phyloP scores from a whole-genome alignment of 2,329 filamentous ascomycete genomes.

The Microsporum audouinii region DNA sequence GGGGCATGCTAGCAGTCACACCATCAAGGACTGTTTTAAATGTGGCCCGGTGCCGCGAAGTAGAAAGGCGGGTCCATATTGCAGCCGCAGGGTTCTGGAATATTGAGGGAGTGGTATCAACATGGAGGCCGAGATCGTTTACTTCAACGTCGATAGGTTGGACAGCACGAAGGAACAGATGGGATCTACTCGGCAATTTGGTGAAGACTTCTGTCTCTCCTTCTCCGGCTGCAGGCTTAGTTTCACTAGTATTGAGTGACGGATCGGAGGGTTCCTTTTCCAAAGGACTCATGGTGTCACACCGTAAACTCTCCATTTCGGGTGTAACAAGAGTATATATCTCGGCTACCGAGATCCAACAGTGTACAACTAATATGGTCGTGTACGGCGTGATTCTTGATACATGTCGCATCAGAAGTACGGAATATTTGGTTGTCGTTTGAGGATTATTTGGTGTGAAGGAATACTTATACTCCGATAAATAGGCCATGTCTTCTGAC shows the following conservation, averaged over 20 bases:
- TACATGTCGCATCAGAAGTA: neutral
- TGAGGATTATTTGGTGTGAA: neutral
- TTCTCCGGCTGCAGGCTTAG: neutral
- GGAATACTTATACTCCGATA: neutral
- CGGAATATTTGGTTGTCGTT: neutral
- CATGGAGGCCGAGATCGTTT: slow-evolving; percentile 23
- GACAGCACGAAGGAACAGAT: slow-evolving; percentile 33
- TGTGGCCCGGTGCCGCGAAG: slow-evolving; percentile 15
- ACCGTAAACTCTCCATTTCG: neutral
- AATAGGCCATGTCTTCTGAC: neutral
- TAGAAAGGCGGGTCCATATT: slow-evolving; percentile 23
- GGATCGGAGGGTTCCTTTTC: neutral
- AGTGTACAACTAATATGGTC: neutral
- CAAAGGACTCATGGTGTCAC: neutral
- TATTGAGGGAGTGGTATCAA: slow-evolving; percentile 25
- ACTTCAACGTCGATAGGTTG: slow-evolving; percentile 31
- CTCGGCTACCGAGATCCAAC: neutral
- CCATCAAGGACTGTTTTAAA: slow-evolving; percentile 47
- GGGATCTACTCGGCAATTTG: neutral
- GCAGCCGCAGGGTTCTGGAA: slow-evolving; percentile 24
- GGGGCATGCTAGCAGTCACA: slow-evolving; percentile 52
- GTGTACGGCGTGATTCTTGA: neutral
- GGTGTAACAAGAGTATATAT: neutral
- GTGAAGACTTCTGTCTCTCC: neutral
- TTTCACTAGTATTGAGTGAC: neutral